Percentiles rank a stretch among this genome's conserved stretches.
phyloP scores from a whole-genome alignment of 768 basidiomycete species.

The Tulasnella calospora region DNA sequence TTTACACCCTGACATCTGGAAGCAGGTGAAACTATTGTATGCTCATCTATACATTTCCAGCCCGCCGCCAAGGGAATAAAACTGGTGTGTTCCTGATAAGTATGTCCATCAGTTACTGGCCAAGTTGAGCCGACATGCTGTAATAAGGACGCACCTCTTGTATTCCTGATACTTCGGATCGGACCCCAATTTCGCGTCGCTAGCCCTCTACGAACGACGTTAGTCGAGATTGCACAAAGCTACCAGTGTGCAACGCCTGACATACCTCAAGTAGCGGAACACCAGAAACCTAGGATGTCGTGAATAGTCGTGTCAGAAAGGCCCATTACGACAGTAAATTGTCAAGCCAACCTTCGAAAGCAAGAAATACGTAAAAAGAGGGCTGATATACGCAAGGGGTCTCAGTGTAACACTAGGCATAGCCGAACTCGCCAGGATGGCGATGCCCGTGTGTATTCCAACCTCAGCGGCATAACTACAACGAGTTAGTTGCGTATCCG shows the following conservation, averaged over 20 bases:
- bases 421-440: slow-evolving; percentile 50
- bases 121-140: background rate
- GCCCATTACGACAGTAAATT: background rate
- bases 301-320: background rate
- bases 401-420: slow-evolving; percentile 34
- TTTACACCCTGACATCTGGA: background rate
- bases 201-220: slow-evolving; percentile 36
- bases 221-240: background rate
- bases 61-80: slow-evolving; percentile 21
- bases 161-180: slow-evolving; percentile 57
- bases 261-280: slow-evolving; percentile 63
- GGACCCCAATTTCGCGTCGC: slow-evolving; percentile 51
- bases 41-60: background rate
- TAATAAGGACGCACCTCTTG: slow-evolving; percentile 44
- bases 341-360: slow-evolving; percentile 46
- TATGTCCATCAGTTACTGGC: background rate
- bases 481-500: background rate
- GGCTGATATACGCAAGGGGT: slow-evolving; percentile 48
- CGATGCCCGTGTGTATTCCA: slow-evolving; percentile 64
- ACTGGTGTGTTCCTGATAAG: background rate
- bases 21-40: background rate
- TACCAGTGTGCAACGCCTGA: background rate
- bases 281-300: slow-evolving; percentile 49
- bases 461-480: slow-evolving; percentile 71
- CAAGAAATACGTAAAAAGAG: slow-evolving; percentile 60